Evolutionary conservation across 768 basidiomycete species (phyloP).

Genomic region (Boletus rufocinnamomeus): DNA sequence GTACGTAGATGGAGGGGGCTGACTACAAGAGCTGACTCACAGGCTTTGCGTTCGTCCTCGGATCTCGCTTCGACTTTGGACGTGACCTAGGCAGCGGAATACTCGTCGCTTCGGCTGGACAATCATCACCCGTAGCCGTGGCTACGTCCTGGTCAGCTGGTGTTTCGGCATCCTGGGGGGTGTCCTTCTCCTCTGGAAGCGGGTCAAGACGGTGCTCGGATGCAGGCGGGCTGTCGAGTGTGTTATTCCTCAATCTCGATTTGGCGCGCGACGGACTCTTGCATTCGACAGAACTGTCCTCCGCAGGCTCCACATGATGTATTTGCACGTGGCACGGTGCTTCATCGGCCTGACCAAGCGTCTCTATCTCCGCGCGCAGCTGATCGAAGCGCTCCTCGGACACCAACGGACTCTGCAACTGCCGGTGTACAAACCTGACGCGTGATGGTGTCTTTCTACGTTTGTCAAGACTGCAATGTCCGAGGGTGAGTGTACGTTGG

Average conservation of each 20-base stretch:
- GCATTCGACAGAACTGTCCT: not conserved
- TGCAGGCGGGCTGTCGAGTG: not conserved
- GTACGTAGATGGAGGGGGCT: constrained; percentile 12
- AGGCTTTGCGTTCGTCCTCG: constrained; percentile 26
- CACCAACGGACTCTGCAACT: constrained; percentile 13
- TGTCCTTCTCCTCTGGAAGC: constrained; percentile 3
- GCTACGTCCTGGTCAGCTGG: not conserved
- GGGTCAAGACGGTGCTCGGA: constrained; percentile 4
- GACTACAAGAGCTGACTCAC: constrained; percentile 26
- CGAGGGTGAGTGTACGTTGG: constrained; percentile 13
- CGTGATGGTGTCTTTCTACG: constrained; percentile 8
- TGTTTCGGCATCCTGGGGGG: not conserved
- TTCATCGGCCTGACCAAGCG: constrained; percentile 16
- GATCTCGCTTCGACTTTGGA: constrained; percentile 25
- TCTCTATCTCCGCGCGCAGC: constrained; percentile 20
- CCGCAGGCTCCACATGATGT: not conserved
- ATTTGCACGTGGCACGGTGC: constrained; percentile 6
- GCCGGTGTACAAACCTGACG: not conserved
- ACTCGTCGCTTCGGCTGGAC: constrained; percentile 1
- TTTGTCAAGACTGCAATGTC: constrained; percentile 20
- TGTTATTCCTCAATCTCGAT: not conserved
- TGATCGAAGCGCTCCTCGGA: constrained; percentile 32
- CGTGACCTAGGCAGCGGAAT: constrained; percentile 2
- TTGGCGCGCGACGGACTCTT: not conserved
- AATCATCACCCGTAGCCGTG: not conserved